Evolutionary conservation across 192 early-diverging fungal genomes (phyloP).

Genomic region (Podila minutissima): DNA sequence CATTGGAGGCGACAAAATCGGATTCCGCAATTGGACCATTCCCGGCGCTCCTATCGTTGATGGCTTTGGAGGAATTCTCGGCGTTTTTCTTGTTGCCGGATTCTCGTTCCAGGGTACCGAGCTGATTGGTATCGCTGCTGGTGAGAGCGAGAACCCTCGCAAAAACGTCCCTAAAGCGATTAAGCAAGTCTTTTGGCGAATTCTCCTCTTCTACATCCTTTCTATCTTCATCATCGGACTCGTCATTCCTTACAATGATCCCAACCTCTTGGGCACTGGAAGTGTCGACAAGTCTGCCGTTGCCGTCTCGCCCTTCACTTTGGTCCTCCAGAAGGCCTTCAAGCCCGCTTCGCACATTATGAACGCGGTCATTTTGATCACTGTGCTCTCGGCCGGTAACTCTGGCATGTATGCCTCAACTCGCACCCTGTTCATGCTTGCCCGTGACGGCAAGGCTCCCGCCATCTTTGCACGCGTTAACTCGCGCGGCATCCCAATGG

Average conservation of each 20-base stretch:
- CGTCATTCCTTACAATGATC: constrained; percentile 71
- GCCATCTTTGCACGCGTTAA: constrained; percentile 57
- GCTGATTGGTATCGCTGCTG: constrained; percentile 91
- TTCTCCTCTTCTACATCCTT: constrained; percentile 74
- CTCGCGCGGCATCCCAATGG: constrained; percentile 69
- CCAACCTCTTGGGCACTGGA: constrained; percentile 52
- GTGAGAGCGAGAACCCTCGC: constrained; percentile 80
- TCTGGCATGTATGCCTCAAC: constrained; percentile 78
- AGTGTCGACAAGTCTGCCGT: constrained; percentile 51
- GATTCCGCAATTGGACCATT: constrained; percentile 69
- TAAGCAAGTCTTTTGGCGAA: constrained; percentile 77
- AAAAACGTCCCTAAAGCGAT: constrained; percentile 80
- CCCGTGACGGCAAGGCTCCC: constrained; percentile 73
- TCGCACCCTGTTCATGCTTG: constrained; percentile 69
- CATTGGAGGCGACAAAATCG: constrained; percentile 67
- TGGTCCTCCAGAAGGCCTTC: constrained; percentile 68
- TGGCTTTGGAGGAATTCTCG: constrained; percentile 70
- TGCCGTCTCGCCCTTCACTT: constrained; percentile 71
- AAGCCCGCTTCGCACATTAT: constrained; percentile 67
- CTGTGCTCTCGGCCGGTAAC: constrained; percentile 80
- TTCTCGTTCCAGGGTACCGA: constrained; percentile 93
- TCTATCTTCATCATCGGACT: constrained; percentile 77
- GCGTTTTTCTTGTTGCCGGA: constrained; percentile 79
- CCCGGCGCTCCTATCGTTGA: constrained; percentile 69
- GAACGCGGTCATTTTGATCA: constrained; percentile 78